Evolutionary conservation across 2,329 filamentous ascomycete species (phyloP).

Genomic region (Celoporthe dispersa): DNA sequence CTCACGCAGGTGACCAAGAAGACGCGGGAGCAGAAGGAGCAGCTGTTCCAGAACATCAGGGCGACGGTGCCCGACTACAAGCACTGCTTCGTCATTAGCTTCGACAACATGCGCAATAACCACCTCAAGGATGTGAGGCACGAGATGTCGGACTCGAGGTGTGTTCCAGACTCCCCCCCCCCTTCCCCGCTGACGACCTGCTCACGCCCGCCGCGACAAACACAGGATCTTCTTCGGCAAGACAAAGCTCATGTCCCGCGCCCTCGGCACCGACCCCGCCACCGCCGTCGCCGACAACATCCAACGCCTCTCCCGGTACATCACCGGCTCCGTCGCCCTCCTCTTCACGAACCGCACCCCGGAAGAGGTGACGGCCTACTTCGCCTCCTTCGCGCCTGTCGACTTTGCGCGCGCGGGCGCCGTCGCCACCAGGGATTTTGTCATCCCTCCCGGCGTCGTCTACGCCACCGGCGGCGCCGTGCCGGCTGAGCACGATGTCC

Average conservation of each 20-base stretch:
- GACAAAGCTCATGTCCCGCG: conserved; percentile 98
- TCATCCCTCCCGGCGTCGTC: conserved; percentile 81
- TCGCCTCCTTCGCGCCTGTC: conserved; percentile 71
- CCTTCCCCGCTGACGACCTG: conserved; percentile 10
- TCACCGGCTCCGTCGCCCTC: conserved; percentile 84
- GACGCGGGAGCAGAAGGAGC: conserved; percentile 86
- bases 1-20: conserved; percentile 93
- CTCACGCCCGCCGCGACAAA: conserved; percentile 5
- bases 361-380: conserved; percentile 70
- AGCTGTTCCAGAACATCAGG: conserved; percentile 86
- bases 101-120: conserved; percentile 98
- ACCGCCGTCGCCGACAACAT: conserved; percentile 83
- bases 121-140: conserved; percentile 89
- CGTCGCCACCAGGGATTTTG: conserved; percentile 73
- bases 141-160: conserved; percentile 85
- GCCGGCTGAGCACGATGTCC: conserved; percentile 79
- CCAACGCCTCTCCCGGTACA: conserved; percentile 68
- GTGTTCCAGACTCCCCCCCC: conserved; percentile 42
- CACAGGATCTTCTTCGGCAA: conserved; percentile 95
- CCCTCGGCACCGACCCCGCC: conserved; percentile 77
- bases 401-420: conserved; percentile 93
- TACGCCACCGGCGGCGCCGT: conserved; percentile 82
- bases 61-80: conserved; percentile 83
- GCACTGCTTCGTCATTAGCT: conserved; percentile 89
- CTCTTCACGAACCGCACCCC: conserved; percentile 84